Evolutionary conservation across 805 yeast species (phyloP).

Genomic region (Kuraishia ogatae): DNA sequence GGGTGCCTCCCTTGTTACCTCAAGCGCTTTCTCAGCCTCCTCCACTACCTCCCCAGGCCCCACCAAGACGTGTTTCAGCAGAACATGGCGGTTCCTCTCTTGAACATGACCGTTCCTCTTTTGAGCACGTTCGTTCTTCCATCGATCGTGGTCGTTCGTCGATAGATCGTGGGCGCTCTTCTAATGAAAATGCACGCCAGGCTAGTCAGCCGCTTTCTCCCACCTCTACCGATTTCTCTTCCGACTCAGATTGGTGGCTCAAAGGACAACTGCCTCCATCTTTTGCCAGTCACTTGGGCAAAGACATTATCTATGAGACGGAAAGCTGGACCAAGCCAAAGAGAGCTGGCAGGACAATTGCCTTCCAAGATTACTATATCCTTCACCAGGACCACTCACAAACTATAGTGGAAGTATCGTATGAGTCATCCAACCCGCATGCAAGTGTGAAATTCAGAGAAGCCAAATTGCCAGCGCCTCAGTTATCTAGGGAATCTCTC

Average conservation of each 20-base stretch:
- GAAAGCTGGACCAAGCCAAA: constrained; percentile 49
- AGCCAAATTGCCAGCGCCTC: constrained; percentile 28
- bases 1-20: not conserved
- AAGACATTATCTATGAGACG: constrained; percentile 52
- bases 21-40: constrained; percentile 5
- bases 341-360: constrained; percentile 42
- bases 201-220: not conserved
- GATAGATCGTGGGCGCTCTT: not conserved
- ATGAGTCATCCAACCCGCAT: constrained; percentile 45
- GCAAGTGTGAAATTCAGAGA: constrained; percentile 32
- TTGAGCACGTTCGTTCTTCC: too few relatives aligned
- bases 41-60: constrained; percentile 6
- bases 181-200: not conserved
- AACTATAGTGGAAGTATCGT: constrained; percentile 48
- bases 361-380: constrained; percentile 59
- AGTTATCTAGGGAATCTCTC: constrained; percentile 35
- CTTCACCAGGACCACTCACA: constrained; percentile 69
- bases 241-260: constrained; percentile 59
- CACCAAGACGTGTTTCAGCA: constrained; percentile 2
- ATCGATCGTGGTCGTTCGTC: too few relatives aligned
- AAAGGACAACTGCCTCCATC: constrained; percentile 47
- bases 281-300: constrained; percentile 29
- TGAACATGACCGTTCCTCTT: too few relatives aligned
- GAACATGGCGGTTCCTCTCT: not conserved
- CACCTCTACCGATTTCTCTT: not conserved